Evolutionary conservation across 169 alveolate species (phyloP), one percentile per base, ranked within the genome.

Genomic region (Plasmodium knowlesi): DNA sequence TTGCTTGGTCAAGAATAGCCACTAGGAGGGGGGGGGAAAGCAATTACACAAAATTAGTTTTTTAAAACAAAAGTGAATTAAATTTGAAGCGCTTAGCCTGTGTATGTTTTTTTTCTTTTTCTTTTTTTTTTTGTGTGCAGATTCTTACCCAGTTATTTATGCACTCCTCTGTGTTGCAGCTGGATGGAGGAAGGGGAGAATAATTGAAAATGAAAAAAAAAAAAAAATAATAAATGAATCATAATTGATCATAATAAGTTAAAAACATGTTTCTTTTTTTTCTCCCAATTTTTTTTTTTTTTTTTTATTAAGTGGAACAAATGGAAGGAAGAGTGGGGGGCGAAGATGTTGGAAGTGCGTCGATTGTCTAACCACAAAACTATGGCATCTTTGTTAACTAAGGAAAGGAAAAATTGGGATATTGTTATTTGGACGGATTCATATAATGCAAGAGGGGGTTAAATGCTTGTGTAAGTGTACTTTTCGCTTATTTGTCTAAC

Each of bases 1-100:
- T 79, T 89, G 94, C 73, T 89, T 89, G 30, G 94, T 89, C 73
- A 89, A 8, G 34, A 79, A 89, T 61, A 89, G 39, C 94, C 94
- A 89, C 94, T 89, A 25, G 10, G 34, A 32, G 46, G 37, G 72
- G n/a, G n/a, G 39, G 67, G 50, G 79, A 30, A 10, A 25, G 30
- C 0, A 74, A 32, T 12, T 74, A 14, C 19, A 22, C 37, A 74
- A 74, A 74, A 74, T 16, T 19, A 5, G 43, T 32, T 74, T 32
- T 34, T n/a, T n/a, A n/a, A 5, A 74, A 12, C 54, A 53, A 61
- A 39, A 70, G 19, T 39, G 34, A 37, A 37, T 34, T n/a, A n/a
- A n/a, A n/a, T n/a, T n/a, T n/a, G n/a, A 30, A 53, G 4, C n/a
- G 76, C 9, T 22, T 67, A 67, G 4, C 37, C 37, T 19, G 34